Percentiles rank a stretch among this genome's conserved stretches.
Conservation (phyloP, 2,329 filamentous ascomycete genomes). For the Epichloe hybrida region DNA sequence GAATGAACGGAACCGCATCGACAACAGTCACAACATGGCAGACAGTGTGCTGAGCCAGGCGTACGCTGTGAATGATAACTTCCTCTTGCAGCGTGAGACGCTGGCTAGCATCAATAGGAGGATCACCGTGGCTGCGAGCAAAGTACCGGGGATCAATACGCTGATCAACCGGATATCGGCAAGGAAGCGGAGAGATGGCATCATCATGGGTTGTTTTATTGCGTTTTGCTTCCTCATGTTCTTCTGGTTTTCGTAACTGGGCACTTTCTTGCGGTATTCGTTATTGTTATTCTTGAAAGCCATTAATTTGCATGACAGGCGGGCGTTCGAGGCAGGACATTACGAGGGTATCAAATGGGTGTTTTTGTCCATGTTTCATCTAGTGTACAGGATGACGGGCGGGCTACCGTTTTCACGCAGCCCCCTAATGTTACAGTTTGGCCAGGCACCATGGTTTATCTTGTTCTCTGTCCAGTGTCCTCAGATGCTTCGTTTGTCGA, state of each 20-base stretch:
- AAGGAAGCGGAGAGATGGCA: conserved; percentile 86
- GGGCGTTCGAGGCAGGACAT: conserved; percentile 17
- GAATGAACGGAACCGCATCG: conserved; percentile 70
- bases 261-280: not conserved
- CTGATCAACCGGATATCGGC: conserved; percentile 86
- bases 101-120: conserved; percentile 78
- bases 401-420: not conserved
- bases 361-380: not conserved
- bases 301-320: conserved; percentile 9
- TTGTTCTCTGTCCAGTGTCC: not conserved
- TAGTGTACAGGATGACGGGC: conserved; percentile 16
- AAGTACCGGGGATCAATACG: conserved; percentile 85
- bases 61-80: conserved; percentile 91
- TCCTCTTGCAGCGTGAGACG: conserved; percentile 75
- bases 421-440: not conserved
- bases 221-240: conserved; percentile 83
- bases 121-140: conserved; percentile 78
- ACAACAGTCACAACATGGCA: conserved; percentile 78
- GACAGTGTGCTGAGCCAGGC: conserved; percentile 89
- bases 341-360: conserved; percentile 22
- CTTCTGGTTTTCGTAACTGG: conserved; percentile 54
- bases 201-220: conserved; percentile 85
- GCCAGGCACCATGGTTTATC: not conserved
- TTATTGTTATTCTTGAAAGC: not conserved
- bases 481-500: conserved; percentile 13